Percentiles rank a stretch among this genome's conserved stretches.
Evolutionary conservation across 2,329 filamentous ascomycete genomes (phyloP).

Genomic region (Lecanicillium sp.): DNA sequence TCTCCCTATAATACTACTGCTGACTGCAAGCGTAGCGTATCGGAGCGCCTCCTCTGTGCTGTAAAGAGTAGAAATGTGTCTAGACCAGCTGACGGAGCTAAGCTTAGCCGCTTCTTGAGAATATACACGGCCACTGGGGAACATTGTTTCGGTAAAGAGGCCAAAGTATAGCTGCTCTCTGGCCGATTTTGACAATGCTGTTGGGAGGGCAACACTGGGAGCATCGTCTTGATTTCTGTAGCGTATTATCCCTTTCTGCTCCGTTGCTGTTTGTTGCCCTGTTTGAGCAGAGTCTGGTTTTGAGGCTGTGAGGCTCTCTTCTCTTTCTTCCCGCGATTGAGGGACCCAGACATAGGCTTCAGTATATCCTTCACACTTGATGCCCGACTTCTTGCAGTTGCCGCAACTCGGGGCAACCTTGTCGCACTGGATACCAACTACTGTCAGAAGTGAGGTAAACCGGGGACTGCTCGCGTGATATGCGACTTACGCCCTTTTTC

Average conservation of each 20-base stretch:
- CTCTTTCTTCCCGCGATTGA: slow-evolving; percentile 5
- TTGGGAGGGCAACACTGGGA: background rate
- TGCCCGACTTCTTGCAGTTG: slow-evolving; percentile 6
- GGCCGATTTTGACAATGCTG: slow-evolving; percentile 9
- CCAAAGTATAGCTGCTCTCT: slow-evolving; percentile 12
- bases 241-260: background rate
- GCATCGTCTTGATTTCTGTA: slow-evolving; percentile 1
- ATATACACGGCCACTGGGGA: slow-evolving; percentile 9
- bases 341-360: slow-evolving; percentile 7
- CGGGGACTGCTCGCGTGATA: background rate
- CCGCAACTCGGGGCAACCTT: slow-evolving; percentile 5
- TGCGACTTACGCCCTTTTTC: slow-evolving; percentile 5
- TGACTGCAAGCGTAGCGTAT: slow-evolving; percentile 13
- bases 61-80: slow-evolving; percentile 12
- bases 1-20: slow-evolving; percentile 13
- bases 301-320: background rate
- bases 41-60: slow-evolving; percentile 11
- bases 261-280: slow-evolving; percentile 1
- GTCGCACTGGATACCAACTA: slow-evolving; percentile 1
- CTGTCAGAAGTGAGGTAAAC: background rate
- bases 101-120: slow-evolving; percentile 8
- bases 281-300: background rate
- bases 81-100: slow-evolving; percentile 14
- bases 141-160: slow-evolving; percentile 9
- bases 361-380: slow-evolving; percentile 9